Conservation (phyloP, 2,329 filamentous ascomycete genomes). For the Penicillium sp. region DNA sequence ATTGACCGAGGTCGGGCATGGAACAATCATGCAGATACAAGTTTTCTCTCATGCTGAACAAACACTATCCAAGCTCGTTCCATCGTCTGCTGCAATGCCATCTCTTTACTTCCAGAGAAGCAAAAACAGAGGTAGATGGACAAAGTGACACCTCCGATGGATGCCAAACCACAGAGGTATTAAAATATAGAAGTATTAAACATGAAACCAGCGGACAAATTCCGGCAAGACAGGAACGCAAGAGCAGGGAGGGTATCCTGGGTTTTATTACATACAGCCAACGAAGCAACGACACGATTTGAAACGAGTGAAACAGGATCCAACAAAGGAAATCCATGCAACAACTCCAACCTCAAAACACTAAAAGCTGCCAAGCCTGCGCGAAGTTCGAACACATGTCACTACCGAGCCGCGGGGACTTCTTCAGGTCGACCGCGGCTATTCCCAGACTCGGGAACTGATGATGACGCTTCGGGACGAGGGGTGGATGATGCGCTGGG, state of each 20-base stretch:
- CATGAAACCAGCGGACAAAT: constrained; percentile 17
- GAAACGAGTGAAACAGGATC: constrained; percentile 22
- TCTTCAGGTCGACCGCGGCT: constrained; percentile 16
- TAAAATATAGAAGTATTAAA: constrained; percentile 25
- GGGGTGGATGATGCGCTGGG: constrained; percentile 34
- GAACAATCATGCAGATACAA: no score
- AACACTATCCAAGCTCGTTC: not conserved
- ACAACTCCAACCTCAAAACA: not conserved
- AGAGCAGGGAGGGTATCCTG: constrained; percentile 31
- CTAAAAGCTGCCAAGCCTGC: not conserved
- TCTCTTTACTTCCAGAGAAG: not conserved
- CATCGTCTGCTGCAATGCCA: not conserved
- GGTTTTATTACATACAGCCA: constrained; percentile 25
- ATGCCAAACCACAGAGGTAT: constrained; percentile 2
- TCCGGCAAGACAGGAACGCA: constrained; percentile 13
- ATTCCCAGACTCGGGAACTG: constrained; percentile 20
- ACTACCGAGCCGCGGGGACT: constrained; percentile 13
- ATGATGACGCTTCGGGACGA: constrained; percentile 22
- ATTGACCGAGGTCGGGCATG: no score
- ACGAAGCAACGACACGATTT: constrained; percentile 15
- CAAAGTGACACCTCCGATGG: not conserved
- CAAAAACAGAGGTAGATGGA: not conserved
- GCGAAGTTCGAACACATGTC: not conserved
- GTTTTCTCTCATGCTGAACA: no score
- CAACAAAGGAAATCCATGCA: constrained; percentile 25